phyloP scores from a whole-genome alignment of 2,329 filamentous ascomycete genomes.

The Fusarium sp. region DNA sequence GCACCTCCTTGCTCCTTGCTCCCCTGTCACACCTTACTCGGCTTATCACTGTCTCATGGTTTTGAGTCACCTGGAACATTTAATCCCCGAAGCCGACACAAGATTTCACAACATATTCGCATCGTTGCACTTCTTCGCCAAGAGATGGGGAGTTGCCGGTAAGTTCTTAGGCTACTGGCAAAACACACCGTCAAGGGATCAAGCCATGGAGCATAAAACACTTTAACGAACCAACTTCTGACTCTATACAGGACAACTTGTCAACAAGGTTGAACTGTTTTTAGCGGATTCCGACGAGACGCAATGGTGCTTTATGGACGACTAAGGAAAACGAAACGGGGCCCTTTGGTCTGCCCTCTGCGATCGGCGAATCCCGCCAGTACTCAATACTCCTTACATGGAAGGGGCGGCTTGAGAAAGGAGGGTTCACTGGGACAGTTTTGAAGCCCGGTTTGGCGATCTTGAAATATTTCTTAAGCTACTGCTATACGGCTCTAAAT shows the following conservation, averaged over 20 bases:
- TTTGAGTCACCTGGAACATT: slow-evolving; percentile 49
- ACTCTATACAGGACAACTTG: slow-evolving; percentile 43
- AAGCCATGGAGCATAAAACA: neutral
- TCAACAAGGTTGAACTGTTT: slow-evolving; percentile 45
- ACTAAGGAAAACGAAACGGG: slow-evolving; percentile 14
- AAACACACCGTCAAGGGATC: slow-evolving; percentile 2
- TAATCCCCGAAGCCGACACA: slow-evolving; percentile 49
- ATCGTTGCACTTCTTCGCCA: slow-evolving; percentile 50
- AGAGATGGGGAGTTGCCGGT: slow-evolving; percentile 51
- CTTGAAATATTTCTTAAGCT: slow-evolving; percentile 1
- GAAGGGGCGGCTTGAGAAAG: neutral
- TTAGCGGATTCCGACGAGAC: slow-evolving; percentile 42
- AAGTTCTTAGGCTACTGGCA: slow-evolving; percentile 26
- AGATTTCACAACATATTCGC: slow-evolving; percentile 51
- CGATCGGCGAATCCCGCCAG: neutral
- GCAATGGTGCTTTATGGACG: slow-evolving; percentile 42
- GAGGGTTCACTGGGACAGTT: neutral
- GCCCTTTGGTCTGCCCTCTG: neutral
- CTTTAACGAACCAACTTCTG: slow-evolving; percentile 10
- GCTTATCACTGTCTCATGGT: slow-evolving; percentile 51
- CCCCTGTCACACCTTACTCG: slow-evolving; percentile 50
- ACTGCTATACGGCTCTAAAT: neutral
- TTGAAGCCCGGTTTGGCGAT: neutral
- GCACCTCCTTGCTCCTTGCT: slow-evolving; percentile 48
- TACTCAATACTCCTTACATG: neutral